Conservation (phyloP, 2,329 filamentous ascomycete genomes). For the Colletotrichum neosansevieriae region DNA sequence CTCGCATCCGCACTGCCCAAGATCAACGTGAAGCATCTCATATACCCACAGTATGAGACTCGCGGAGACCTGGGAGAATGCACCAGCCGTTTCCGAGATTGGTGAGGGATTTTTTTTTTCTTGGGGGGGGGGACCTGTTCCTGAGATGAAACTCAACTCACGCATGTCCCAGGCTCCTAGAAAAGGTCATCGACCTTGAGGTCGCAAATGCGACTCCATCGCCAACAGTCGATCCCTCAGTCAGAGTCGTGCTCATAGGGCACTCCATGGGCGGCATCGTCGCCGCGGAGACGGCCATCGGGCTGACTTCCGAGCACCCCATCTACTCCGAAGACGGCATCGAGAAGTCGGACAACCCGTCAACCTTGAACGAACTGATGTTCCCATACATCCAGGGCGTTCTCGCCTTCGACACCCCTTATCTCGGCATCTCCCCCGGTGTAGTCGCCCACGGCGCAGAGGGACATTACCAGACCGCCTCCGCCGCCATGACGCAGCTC, state of each 20-base stretch:
- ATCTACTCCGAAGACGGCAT: slow-evolving; percentile 61
- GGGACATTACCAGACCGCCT: slow-evolving; percentile 81
- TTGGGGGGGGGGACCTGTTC: background rate
- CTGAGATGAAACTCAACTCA: background rate
- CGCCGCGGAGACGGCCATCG: slow-evolving; percentile 86
- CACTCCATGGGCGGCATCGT: slow-evolving; percentile 97
- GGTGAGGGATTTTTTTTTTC: slow-evolving; percentile 59
- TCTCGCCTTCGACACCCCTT: slow-evolving; percentile 95
- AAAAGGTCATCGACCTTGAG: slow-evolving; percentile 95
- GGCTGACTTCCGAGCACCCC: slow-evolving; percentile 70
- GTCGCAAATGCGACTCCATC: slow-evolving; percentile 83
- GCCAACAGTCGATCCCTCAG: slow-evolving; percentile 87
- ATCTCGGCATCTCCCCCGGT: slow-evolving; percentile 82
- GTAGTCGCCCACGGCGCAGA: slow-evolving; percentile 91
- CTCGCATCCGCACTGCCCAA: slow-evolving; percentile 76
- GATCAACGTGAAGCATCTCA: slow-evolving; percentile 73
- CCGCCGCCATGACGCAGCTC: slow-evolving; percentile 76
- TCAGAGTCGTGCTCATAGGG: slow-evolving; percentile 84
- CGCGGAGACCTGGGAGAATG: slow-evolving; percentile 79
- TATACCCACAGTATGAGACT: slow-evolving; percentile 89
- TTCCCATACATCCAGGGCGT: slow-evolving; percentile 94
- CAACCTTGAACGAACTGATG: slow-evolving; percentile 75
- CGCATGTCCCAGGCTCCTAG: slow-evolving; percentile 73
- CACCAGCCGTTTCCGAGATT: slow-evolving; percentile 80
- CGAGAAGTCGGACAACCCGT: slow-evolving; percentile 49